Evolutionary conservation across 169 alveolate genomes (phyloP), one percentile per base, ranked within the genome.

Genomic region (Eimeria brunetti): DNA sequence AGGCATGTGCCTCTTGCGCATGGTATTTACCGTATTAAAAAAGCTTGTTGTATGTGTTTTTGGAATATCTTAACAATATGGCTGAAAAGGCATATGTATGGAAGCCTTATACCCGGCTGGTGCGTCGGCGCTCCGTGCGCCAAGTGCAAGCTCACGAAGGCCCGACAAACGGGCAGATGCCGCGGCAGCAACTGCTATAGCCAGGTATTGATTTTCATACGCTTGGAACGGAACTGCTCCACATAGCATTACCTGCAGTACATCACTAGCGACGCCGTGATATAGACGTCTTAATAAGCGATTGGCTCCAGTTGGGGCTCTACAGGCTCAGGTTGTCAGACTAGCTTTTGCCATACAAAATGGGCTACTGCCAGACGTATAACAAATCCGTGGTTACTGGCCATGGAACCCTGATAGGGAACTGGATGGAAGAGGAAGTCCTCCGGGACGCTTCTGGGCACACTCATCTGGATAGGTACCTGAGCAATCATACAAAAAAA

Each of bases 331-430:
- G 67, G 49, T 49, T 46, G 30, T 11, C 64, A 78, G 60, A 30
- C 44, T 78, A 78, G 44, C 64, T 44, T 16, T 46, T 4, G 44
- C 12, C 88, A 1, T 44, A 86, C 64, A 41, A 86, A 84, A 93
- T 93, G 96, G 73, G 88, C 30, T 89, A 71, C 89, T 67, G 94
- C 76, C 96, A 84, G 46, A 93, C 94, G 33, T 93, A 93, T 78
- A 93, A 93, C 67, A 93, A 81, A 46, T 51, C 88, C 71, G 78
- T 93, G 69, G 90, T 64, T 16, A 53, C 86, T n/a, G 96, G 96
- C 44, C 96, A 93, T 58, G 96, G 96, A 24, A 93, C 96, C 60
- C 93, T 93, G 62, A 93, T 93, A 56, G 96, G 96, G 67, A 93
- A 93, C 93, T 93, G 96, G 96, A 89, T 81, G 88, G 96, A 93